Conservation (phyloP, 768 basidiomycete species). For the Lactarius sanguifluus region DNA sequence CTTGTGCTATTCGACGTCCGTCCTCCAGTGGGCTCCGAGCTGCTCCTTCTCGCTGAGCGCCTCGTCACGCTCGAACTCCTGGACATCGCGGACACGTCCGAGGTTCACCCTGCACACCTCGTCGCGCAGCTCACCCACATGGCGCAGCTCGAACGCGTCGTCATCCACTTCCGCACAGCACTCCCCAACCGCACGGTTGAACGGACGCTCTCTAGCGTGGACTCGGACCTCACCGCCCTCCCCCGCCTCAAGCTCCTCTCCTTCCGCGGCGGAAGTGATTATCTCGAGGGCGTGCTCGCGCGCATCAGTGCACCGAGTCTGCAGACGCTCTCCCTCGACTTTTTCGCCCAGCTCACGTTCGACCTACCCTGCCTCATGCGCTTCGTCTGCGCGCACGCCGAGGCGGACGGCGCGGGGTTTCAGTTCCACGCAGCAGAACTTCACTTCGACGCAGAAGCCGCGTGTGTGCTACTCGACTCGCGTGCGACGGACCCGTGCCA, state of each 20-base stretch:
- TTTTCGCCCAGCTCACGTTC: conserved; percentile 15
- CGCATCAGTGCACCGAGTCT: neutral
- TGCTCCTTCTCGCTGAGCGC: neutral
- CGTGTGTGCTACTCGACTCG: no score
- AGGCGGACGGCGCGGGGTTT: no score
- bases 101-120: conserved; percentile 1
- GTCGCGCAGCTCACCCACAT: neutral
- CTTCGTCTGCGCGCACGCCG: no score
- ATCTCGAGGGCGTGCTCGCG: conserved; percentile 3
- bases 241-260: neutral
- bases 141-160: conserved; percentile 4
- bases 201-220: neutral
- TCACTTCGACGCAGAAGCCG: no score
- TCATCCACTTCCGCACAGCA: neutral
- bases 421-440: no score
- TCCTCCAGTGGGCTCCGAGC: neutral
- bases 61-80: neutral
- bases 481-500: neutral
- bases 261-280: conserved; percentile 5
- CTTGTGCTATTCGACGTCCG: neutral
- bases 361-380: neutral
- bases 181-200: neutral
- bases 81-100: neutral
- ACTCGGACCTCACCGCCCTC: neutral
- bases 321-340: neutral